phyloP scores from a whole-genome alignment of 2,329 filamentous ascomycete species.

The Neofusicoccum kwambonambiense region DNA sequence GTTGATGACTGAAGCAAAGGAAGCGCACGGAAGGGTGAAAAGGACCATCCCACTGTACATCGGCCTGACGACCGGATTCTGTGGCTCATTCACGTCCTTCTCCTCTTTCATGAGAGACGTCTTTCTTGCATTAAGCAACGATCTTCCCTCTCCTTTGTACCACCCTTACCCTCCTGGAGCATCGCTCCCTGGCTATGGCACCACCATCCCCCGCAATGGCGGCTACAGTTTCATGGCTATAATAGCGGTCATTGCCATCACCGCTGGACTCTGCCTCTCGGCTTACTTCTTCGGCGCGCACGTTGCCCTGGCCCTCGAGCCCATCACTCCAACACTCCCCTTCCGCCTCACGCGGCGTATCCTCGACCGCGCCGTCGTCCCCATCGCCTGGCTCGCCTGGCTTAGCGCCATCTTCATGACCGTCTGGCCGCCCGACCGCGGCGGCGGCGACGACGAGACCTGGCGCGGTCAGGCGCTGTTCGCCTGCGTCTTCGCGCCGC shows the following conservation, averaged over 20 bases:
- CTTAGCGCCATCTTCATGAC: slow-evolving; percentile 71
- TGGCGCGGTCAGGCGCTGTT: slow-evolving; percentile 80
- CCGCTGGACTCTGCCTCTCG: slow-evolving; percentile 66
- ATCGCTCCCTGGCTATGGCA: slow-evolving; percentile 29
- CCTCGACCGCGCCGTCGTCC: slow-evolving; percentile 62
- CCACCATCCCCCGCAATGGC: slow-evolving; percentile 56
- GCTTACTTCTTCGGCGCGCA: slow-evolving; percentile 74
- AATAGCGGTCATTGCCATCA: slow-evolving; percentile 70
- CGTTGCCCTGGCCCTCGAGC: slow-evolving; percentile 63
- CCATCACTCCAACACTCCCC: slow-evolving; percentile 60
- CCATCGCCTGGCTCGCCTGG: slow-evolving; percentile 75
- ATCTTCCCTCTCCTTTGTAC: slow-evolving; percentile 56
- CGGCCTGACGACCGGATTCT: slow-evolving; percentile 82
- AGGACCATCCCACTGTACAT: slow-evolving; percentile 89
- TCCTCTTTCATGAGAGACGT: slow-evolving; percentile 79
- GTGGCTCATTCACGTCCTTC: slow-evolving; percentile 87
- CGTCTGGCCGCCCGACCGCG: slow-evolving; percentile 65
- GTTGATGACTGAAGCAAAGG: slow-evolving; percentile 30
- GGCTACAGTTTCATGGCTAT: slow-evolving; percentile 84
- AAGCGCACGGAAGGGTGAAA: slow-evolving; percentile 55
- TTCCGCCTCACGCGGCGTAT: slow-evolving; percentile 57
- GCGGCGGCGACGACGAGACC: slow-evolving; percentile 41
- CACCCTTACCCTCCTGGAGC: slow-evolving; percentile 33
- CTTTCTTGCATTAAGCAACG: slow-evolving; percentile 77
- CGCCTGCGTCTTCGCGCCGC: slow-evolving; percentile 75